Percentiles rank a stretch among this genome's conserved stretches.
Conservation (phyloP, 73 alveolate genomes). For the Stentor coeruleus region DNA sequence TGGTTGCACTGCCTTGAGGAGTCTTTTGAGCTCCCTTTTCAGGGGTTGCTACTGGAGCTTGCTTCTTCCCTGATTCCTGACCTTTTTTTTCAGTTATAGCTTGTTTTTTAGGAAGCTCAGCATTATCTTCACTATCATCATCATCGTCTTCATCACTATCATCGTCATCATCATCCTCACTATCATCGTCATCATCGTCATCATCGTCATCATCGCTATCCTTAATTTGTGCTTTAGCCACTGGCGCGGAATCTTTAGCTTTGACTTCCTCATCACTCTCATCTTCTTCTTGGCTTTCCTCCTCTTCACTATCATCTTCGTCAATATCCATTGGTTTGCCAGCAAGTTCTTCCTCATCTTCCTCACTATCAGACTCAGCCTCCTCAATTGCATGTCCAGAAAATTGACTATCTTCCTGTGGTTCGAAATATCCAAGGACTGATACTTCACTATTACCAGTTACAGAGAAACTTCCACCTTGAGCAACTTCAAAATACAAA, state of each 20-base stretch:
- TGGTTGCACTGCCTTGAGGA: no score
- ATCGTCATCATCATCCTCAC: neutral
- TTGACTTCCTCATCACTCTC: neutral
- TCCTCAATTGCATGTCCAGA: neutral
- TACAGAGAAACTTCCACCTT: neutral
- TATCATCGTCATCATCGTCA: neutral
- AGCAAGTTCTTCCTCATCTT: neutral
- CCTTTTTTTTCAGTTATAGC: no score
- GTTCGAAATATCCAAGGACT: conserved; percentile 1
- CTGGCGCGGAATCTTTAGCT: neutral
- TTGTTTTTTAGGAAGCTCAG: neutral
- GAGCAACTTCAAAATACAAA: neutral
- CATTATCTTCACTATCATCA: neutral
- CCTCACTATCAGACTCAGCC: conserved; percentile 6
- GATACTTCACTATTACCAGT: neutral
- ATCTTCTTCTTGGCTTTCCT: neutral
- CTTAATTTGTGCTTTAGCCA: neutral
- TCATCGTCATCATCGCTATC: neutral
- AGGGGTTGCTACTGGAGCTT: no score
- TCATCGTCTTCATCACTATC: neutral
- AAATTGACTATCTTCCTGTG: neutral
- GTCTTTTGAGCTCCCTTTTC: no score
- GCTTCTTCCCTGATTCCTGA: no score
- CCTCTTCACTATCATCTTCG: neutral
- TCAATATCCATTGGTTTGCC: no score